These are phyloP conservation scores for Monilinia aucupariae DNA, from an alignment of 2,329 filamentous ascomycete genomes.

Conservation along the genomic window DNA sequence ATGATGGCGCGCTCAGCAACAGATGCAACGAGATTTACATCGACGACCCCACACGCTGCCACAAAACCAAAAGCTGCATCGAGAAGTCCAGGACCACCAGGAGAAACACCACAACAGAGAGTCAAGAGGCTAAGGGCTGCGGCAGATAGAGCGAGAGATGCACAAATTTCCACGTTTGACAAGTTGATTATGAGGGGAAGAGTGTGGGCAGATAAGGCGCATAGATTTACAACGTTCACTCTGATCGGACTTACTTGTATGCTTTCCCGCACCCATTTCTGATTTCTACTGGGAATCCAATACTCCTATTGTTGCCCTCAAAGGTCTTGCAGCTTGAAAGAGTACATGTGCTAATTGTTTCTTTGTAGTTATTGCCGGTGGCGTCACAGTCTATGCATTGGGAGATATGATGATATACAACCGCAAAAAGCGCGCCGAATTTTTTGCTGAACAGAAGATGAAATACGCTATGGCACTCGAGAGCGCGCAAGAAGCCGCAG, in stretches of 20 bases:
- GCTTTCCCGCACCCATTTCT: slow-evolving; percentile 4
- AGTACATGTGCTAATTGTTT: slow-evolving; percentile 10
- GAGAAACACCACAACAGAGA: slow-evolving; percentile 37
- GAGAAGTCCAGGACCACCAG: slow-evolving; percentile 25
- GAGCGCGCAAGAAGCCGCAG: slow-evolving; percentile 41
- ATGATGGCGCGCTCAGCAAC: slow-evolving; percentile 60
- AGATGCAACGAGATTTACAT: slow-evolving; percentile 75
- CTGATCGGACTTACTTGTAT: slow-evolving; percentile 36
- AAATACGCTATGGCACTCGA: slow-evolving; percentile 42
- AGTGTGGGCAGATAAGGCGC: slow-evolving; percentile 36
- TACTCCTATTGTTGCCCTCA: neutral
- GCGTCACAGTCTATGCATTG: slow-evolving; percentile 58
- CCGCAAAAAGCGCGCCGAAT: slow-evolving; percentile 57
- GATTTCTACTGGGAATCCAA: neutral
- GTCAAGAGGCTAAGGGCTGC: slow-evolving; percentile 35
- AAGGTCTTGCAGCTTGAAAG: slow-evolving; percentile 17
- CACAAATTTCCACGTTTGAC: slow-evolving; percentile 33
- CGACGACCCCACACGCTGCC: slow-evolving; percentile 64
- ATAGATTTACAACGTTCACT: slow-evolving; percentile 34
- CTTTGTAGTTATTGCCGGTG: slow-evolving; percentile 49
- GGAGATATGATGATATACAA: slow-evolving; percentile 64
- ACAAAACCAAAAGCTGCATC: slow-evolving; percentile 45
- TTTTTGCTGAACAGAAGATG: slow-evolving; percentile 46
- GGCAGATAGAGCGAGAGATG: slow-evolving; percentile 34
- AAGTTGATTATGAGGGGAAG: slow-evolving; percentile 32